Evolutionary conservation across 2,329 filamentous ascomycete genomes (phyloP).

Genomic region (Alternaria sp.): DNA sequence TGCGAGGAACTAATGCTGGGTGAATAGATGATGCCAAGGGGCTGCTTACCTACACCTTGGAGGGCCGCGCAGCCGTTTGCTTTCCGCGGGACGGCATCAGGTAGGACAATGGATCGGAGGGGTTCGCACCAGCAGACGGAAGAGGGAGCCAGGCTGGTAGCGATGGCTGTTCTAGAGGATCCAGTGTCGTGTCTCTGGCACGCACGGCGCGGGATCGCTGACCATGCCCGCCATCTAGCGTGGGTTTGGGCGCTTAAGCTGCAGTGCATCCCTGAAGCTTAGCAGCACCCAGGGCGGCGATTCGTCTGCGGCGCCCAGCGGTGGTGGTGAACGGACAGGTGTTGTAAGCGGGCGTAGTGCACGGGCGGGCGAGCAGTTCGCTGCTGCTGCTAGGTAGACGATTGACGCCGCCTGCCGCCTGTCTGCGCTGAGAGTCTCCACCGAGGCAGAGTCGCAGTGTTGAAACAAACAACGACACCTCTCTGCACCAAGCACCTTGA

Average conservation of each 20-base stretch:
- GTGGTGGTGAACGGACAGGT: conserved; percentile 16
- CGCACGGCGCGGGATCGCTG: conserved; percentile 15
- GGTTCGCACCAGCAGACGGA: background rate
- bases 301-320: conserved; percentile 16
- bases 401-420: conserved; percentile 14
- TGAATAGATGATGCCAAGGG: conserved; percentile 7
- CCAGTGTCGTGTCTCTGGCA: conserved; percentile 23
- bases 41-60: background rate
- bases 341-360: conserved; percentile 15
- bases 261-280: conserved; percentile 15
- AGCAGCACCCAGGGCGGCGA: conserved; percentile 1
- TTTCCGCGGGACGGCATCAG: background rate
- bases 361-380: conserved; percentile 10
- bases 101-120: background rate
- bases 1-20: conserved; percentile 12
- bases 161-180: conserved; percentile 10
- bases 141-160: background rate
- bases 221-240: conserved; percentile 11
- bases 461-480: conserved; percentile 29
- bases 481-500: conserved; percentile 10
- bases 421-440: conserved; percentile 12
- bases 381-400: conserved; percentile 12
- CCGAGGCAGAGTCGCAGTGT: conserved; percentile 16
- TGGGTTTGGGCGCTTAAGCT: conserved; percentile 22
- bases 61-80: background rate